These are phyloP conservation scores for Aureobasidium sp. DNA, from an alignment of 2,329 filamentous ascomycete species.

Conservation along the genomic window DNA sequence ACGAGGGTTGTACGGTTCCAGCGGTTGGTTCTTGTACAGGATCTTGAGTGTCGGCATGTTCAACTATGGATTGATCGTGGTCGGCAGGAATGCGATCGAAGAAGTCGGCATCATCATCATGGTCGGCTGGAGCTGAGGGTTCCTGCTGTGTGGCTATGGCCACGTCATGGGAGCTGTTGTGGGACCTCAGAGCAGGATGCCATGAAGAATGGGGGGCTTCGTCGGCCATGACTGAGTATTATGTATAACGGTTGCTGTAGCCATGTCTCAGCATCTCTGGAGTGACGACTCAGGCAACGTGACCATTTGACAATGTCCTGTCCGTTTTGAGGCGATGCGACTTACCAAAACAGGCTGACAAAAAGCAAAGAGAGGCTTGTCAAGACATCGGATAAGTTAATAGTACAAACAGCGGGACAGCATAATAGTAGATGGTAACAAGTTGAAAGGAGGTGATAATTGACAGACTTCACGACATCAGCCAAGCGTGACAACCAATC, in stretches of 20 bases:
- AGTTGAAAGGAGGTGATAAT: conserved; percentile 1
- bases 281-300: background rate
- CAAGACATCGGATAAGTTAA: background rate
- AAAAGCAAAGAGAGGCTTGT: background rate
- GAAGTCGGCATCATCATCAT: conserved; percentile 1
- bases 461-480: background rate
- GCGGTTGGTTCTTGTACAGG: background rate
- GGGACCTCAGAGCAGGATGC: conserved; percentile 10
- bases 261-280: background rate
- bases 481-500: conserved; percentile 1
- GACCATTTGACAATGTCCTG: background rate
- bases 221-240: conserved; percentile 2
- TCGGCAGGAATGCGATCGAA: background rate
- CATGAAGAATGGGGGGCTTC: background rate
- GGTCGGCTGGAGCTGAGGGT: background rate
- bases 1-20: background rate
- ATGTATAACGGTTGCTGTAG: conserved; percentile 6
- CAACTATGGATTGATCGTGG: background rate
- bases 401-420: background rate
- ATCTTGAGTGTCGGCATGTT: background rate
- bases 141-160: background rate
- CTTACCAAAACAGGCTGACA: background rate
- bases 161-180: background rate
- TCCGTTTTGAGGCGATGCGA: background rate
- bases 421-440: background rate